Conservation (phyloP, 805 yeast species). For the Candida michaelii region DNA sequence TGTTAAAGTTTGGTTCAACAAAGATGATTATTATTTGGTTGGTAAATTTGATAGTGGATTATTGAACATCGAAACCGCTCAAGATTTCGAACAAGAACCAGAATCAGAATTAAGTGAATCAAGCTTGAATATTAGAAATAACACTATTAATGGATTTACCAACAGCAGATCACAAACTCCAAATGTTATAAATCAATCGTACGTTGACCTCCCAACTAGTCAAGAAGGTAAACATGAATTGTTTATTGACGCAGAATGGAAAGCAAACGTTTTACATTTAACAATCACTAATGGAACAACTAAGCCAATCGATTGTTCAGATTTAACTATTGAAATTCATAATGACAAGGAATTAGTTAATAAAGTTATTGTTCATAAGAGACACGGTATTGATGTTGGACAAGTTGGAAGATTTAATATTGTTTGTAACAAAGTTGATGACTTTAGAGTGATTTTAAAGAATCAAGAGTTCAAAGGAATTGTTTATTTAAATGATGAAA, state of each 20-base stretch:
- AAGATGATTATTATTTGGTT: constrained; percentile 14
- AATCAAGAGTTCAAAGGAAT: constrained; percentile 17
- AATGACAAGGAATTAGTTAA: constrained; percentile 25
- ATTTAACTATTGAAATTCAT: constrained; percentile 28
- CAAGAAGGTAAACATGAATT: constrained; percentile 1
- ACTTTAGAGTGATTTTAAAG: constrained; percentile 29
- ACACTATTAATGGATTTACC: constrained; percentile 3
- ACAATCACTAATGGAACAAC: constrained; percentile 29
- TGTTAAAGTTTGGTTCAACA: constrained; percentile 20
- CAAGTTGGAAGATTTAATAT: constrained; percentile 35
- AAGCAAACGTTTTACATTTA: constrained; percentile 33
- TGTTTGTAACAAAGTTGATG: constrained; percentile 28
- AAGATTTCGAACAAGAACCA: background rate
- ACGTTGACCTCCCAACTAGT: background rate
- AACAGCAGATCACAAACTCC: background rate
- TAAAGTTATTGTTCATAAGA: constrained; percentile 29
- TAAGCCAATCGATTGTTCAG: constrained; percentile 27
- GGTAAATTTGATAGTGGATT: constrained; percentile 8
- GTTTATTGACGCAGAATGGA: constrained; percentile 27
- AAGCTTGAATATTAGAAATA: background rate
- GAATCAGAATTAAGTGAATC: constrained; percentile 1
- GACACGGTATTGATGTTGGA: constrained; percentile 31
- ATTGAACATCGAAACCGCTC: background rate
- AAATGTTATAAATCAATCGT: background rate
- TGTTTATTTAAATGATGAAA: constrained; percentile 11